Conservation (phyloP, 2,329 filamentous ascomycete species). For the Fusarium euwallaceae region DNA sequence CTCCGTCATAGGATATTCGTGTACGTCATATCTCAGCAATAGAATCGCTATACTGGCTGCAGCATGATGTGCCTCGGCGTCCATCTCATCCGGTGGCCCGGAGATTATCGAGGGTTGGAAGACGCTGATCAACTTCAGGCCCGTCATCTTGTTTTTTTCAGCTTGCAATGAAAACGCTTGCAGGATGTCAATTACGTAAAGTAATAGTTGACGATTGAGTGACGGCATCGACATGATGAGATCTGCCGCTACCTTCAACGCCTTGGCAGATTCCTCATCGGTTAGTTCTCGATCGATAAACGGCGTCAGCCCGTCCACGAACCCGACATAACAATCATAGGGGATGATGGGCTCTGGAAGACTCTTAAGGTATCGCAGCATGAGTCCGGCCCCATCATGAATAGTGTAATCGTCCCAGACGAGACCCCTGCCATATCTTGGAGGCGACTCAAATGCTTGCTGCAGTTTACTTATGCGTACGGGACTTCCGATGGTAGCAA, state of each 20-base stretch:
- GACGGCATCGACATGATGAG: background rate
- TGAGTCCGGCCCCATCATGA: slow-evolving; percentile 8
- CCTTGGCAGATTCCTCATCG: background rate
- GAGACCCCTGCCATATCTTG: background rate
- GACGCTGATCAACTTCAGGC: background rate
- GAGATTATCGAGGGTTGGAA: background rate
- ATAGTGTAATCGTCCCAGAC: background rate
- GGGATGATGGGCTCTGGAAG: slow-evolving; percentile 5
- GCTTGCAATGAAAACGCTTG: no score
- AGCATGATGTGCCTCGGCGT: background rate
- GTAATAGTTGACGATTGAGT: background rate
- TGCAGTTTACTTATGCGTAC: background rate
- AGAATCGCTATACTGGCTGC: background rate
- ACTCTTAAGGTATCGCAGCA: slow-evolving; percentile 14
- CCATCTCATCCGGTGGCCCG: background rate
- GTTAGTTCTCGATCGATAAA: background rate
- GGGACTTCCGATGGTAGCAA: background rate
- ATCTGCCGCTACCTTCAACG: background rate
- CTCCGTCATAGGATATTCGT: no score
- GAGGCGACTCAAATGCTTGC: background rate
- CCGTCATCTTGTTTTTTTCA: background rate
- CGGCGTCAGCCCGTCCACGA: background rate
- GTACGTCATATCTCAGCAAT: background rate
- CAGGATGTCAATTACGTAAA: no score
- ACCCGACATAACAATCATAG: background rate